phyloP scores from a whole-genome alignment of 371 early-diverging fungal species.

The Mucor mucedo region DNA sequence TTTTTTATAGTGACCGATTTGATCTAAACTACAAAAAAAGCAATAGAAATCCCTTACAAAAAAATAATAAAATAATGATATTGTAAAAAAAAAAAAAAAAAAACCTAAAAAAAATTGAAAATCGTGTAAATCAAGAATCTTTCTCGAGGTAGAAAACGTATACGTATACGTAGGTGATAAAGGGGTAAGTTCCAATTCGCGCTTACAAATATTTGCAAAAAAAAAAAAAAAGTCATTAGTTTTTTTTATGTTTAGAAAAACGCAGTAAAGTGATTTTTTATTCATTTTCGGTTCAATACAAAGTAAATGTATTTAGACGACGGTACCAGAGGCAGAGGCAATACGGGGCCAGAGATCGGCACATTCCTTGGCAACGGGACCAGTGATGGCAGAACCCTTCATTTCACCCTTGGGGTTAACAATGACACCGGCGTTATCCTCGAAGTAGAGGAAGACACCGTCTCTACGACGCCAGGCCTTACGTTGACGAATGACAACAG shows the following conservation, averaged over 20 bases:
- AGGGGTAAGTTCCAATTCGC: no score
- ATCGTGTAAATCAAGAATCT: no score
- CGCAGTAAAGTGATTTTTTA: conserved; percentile 5
- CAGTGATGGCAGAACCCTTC: conserved; percentile 99
- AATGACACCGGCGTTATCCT: conserved; percentile 76
- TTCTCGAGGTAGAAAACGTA: no score
- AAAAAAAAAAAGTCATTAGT: neutral
- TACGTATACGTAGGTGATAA: no score
- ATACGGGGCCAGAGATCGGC: conserved; percentile 99
- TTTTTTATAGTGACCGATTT: conserved; percentile 26
- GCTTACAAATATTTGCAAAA: neutral
- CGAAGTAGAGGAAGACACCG: conserved; percentile 99
- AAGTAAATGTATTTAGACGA: conserved; percentile 52
- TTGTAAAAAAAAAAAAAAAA: neutral
- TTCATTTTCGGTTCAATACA: conserved; percentile 1
- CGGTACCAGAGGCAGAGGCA: conserved; percentile 96
- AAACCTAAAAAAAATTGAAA: no score
- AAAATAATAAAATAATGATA: conserved; percentile 5
- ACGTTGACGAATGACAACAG: conserved; percentile 99
- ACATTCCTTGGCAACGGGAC: conserved; percentile 99
- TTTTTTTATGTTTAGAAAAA: neutral
- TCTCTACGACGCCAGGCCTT: conserved; percentile 99
- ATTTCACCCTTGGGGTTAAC: conserved; percentile 98
- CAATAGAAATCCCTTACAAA: conserved; percentile 1
- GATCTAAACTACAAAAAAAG: conserved; percentile 11